A percentile compares a stretch with the other conserved stretches of the same genome.
Evolutionary conservation across 2,329 filamentous ascomycete genomes (phyloP).

Genomic region (Arachnopeziza araneosa): DNA sequence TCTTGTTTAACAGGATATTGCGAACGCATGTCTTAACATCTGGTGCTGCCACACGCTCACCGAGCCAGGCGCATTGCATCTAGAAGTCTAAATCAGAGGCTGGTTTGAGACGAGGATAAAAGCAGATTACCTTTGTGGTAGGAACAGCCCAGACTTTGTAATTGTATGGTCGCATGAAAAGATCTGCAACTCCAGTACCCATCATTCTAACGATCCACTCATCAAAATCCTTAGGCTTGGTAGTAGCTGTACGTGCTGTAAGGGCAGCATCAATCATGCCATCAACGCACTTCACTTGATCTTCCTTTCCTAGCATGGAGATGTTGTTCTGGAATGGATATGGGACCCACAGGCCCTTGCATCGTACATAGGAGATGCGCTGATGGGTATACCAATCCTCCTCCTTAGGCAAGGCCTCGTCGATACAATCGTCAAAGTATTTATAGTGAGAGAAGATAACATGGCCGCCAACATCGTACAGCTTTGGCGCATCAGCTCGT

Average conservation of each 20-base stretch:
- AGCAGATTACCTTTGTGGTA: conserved; percentile 71
- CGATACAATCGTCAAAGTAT: conserved; percentile 98
- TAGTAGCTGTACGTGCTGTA: conserved; percentile 77
- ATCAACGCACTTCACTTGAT: conserved; percentile 90
- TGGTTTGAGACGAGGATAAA: neutral
- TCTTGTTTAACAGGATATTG: conserved; percentile 95
- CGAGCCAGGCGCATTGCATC: conserved; percentile 99
- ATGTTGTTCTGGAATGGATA: conserved; percentile 99
- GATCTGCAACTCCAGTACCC: conserved; percentile 81
- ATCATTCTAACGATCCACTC: conserved; percentile 96
- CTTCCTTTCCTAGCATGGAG: conserved; percentile 94
- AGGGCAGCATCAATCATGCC: conserved; percentile 93
- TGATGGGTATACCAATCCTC: conserved; percentile 98
- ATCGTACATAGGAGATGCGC: conserved; percentile 98
- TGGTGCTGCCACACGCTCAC: conserved; percentile 95
- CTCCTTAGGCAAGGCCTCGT: conserved; percentile 90
- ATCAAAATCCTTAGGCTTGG: conserved; percentile 94
- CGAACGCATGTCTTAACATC: conserved; percentile 89
- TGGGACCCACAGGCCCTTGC: conserved; percentile 93
- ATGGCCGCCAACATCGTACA: conserved; percentile 78
- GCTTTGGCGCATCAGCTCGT: conserved; percentile 44
- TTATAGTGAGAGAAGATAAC: conserved; percentile 70
- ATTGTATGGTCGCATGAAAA: conserved; percentile 99
- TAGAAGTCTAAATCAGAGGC: conserved; percentile 32
- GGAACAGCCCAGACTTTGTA: conserved; percentile 99